Percentiles rank a stretch among this genome's conserved stretches.
These are phyloP conservation scores for Piromyces finnis DNA, from an alignment of 192 early-diverging fungal genomes.

Conservation along the genomic window DNA sequence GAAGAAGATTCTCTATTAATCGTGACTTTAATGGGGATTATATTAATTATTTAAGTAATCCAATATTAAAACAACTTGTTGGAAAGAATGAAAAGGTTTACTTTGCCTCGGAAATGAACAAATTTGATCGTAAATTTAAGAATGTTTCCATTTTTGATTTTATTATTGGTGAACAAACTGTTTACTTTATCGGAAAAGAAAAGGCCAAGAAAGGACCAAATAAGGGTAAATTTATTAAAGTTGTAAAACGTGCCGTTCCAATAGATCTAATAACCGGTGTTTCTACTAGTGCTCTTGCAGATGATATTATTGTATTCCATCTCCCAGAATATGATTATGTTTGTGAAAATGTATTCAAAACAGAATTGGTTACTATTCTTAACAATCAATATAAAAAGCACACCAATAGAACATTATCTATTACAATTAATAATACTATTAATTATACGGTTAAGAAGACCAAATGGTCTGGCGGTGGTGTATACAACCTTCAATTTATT, in stretches of 20 bases:
- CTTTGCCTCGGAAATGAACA: slow-evolving; percentile 23
- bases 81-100: slow-evolving; percentile 37
- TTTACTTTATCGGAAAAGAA: slow-evolving; percentile 30
- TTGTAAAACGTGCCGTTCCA: slow-evolving; percentile 26
- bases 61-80: slow-evolving; percentile 27
- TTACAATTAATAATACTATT: slow-evolving; percentile 26
- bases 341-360: slow-evolving; percentile 33
- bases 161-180: slow-evolving; percentile 20
- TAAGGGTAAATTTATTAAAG: slow-evolving; percentile 39
- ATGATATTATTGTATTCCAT: slow-evolving; percentile 37
- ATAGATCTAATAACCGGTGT: slow-evolving; percentile 20
- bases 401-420: slow-evolving; percentile 6
- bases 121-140: slow-evolving; percentile 42
- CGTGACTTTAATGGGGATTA: slow-evolving; percentile 87
- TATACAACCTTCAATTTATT: neutral
- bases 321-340: slow-evolving; percentile 35
- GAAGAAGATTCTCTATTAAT: slow-evolving; percentile 73
- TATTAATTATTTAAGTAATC: slow-evolving; percentile 37
- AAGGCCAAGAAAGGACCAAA: slow-evolving; percentile 34
- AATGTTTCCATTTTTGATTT: slow-evolving; percentile 20
- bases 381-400: slow-evolving; percentile 21
- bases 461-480: neutral
- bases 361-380: slow-evolving; percentile 25
- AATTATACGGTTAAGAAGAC: slow-evolving; percentile 39
- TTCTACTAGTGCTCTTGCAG: slow-evolving; percentile 20